Base-by-base conservation (phyloP, 2,329 filamentous ascomycete species). In the Xylaria sp. region DNA sequence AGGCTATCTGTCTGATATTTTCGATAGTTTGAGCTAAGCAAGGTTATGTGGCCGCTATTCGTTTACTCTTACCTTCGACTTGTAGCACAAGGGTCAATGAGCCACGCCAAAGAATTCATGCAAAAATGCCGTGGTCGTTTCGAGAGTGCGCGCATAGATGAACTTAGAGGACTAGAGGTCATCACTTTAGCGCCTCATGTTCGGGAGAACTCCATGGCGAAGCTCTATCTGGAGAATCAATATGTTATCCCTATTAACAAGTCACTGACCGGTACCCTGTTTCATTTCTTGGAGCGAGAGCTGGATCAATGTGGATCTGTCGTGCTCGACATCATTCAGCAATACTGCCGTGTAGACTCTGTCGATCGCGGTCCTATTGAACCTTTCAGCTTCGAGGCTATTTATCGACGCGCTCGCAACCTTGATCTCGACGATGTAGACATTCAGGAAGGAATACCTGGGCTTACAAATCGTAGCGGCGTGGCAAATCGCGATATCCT, bases 21-120 rank as follows among this genome's bases (percentile, higher is more conserved):
- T n/a, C 19, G 44, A 19, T 3, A 93, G 87, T 92, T 94, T 44
- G 95, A 99, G 78, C 82, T 99, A 3, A 85, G 87, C 60, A 93
- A 96, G 68, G 81, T 98, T 3, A 79, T 97, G 15, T 99, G 95
- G 93, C 95, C 95, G 0, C 80, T 96, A 0, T 98, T 97, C 72
- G 91, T 98, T 52, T 96, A 99, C 76, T 95, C 92, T 0, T 97
- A 91, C 73, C 81, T 99, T 25, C 88, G 92, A 59, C 85, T 98
- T 57, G 85, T 96, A 27, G 82, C 82, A 33, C 86, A 92, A 62
- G 87, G 87, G 65, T 93, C 90, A 68, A 79, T 85, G 1, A 85
- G 86, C 38, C 92, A 96, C 60, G 87, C 89, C 13, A 88, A 90
- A 67, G 80, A 83, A 1, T 94, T 96, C 72, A 88, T 96, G 63